These are phyloP conservation scores for Calophaca sinica DNA, from an alignment of 306 rosid species.

Conservation along the genomic window DNA sequence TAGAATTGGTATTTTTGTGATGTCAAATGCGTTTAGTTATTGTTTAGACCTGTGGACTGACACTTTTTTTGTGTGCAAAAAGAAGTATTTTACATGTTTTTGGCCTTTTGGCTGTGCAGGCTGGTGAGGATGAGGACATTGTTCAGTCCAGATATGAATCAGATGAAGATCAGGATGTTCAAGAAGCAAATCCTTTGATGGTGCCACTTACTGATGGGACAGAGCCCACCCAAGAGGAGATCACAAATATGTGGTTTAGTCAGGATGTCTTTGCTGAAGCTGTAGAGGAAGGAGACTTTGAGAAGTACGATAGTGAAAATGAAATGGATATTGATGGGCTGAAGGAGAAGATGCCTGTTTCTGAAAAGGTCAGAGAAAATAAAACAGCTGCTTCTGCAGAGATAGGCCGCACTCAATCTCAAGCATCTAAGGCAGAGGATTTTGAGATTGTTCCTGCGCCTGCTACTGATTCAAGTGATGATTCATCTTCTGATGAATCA, in stretches of 20 bases:
- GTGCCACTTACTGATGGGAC: conserved; percentile 77
- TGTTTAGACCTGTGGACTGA: background rate
- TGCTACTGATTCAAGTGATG: conserved; percentile 82
- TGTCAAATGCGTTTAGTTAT: conserved; percentile 1
- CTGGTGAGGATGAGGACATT: conserved; percentile 59
- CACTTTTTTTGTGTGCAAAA: conserved; percentile 1
- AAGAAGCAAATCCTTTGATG: conserved; percentile 85
- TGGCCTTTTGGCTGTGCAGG: conserved; percentile 59
- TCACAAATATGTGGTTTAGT: conserved; percentile 83
- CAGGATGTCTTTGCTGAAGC: conserved; percentile 91
- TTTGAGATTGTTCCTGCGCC: conserved; percentile 89
- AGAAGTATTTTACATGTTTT: background rate
- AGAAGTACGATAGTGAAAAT: conserved; percentile 59
- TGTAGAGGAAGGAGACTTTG: conserved; percentile 73
- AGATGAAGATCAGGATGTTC: conserved; percentile 63
- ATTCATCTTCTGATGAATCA: conserved; percentile 74
- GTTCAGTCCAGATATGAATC: conserved; percentile 72
- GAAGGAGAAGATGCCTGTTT: conserved; percentile 45
- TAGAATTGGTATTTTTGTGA: background rate
- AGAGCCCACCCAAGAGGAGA: conserved; percentile 75
- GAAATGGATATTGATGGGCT: conserved; percentile 68
- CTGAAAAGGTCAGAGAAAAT: conserved; percentile 54
- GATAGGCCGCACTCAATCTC: conserved; percentile 35
- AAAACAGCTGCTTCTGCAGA: conserved; percentile 26
- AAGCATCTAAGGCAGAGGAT: conserved; percentile 58